Evolutionary conservation across 2,329 filamentous ascomycete species (phyloP).

Genomic region (Diaporthe humulicola): DNA sequence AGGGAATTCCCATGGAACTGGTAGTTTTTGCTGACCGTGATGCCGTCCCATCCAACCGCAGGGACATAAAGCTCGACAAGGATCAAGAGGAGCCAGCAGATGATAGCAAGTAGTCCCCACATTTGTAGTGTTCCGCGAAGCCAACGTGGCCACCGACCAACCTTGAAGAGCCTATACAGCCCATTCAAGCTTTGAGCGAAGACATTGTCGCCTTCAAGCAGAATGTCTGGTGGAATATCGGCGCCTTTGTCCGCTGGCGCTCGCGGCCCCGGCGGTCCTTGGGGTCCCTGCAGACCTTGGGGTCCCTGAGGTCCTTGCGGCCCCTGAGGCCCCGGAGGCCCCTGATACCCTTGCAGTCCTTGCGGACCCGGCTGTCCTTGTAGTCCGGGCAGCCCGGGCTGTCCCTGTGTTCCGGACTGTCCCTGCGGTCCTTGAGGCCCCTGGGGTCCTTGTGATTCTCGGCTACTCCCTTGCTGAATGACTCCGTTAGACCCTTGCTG

Average conservation of each 20-base stretch:
- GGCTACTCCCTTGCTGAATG: neutral
- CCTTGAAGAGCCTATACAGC: neutral
- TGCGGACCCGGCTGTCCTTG: too few species aligned
- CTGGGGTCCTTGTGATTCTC: neutral
- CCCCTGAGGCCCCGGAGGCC: neutral
- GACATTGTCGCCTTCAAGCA: neutral
- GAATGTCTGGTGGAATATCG: neutral
- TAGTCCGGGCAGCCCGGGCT: neutral
- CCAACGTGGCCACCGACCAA: constrained; percentile 21
- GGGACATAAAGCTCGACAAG: constrained; percentile 30
- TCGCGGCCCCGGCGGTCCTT: neutral
- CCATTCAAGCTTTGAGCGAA: neutral
- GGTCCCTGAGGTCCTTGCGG: neutral
- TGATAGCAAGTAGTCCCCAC: constrained; percentile 25
- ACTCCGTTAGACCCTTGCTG: neutral
- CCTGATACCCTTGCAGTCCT: neutral
- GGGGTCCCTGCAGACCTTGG: neutral
- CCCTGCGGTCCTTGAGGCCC: neutral
- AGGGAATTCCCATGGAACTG: constrained; percentile 19
- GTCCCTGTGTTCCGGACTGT: neutral
- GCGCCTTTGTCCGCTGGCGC: neutral
- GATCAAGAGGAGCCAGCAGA: constrained; percentile 24
- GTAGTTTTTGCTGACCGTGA: constrained; percentile 25
- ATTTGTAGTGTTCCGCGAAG: constrained; percentile 16
- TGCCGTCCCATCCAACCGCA: constrained; percentile 30